phyloP scores from a whole-genome alignment of 805 yeast species.

The Lipomyces mesembrius region DNA sequence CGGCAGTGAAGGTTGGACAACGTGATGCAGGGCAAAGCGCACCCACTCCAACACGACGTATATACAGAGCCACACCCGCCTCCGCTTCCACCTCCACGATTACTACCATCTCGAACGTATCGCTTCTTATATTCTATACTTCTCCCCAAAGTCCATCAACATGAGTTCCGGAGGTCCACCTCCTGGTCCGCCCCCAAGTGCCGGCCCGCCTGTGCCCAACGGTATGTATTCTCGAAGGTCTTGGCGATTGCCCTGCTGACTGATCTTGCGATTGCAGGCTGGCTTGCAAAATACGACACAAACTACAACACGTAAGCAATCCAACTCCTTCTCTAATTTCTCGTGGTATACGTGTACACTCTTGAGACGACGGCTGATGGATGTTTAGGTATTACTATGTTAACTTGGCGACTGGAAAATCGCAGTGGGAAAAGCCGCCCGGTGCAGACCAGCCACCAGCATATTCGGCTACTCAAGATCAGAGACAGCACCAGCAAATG shows the following conservation, averaged over 20 bases:
- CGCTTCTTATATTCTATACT: neutral
- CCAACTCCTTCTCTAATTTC: neutral
- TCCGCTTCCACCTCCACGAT: neutral
- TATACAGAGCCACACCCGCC: neutral
- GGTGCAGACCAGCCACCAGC: constrained; percentile 41
- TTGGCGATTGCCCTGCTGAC: constrained; percentile 4
- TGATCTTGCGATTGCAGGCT: constrained; percentile 19
- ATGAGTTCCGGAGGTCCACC: constrained; percentile 24
- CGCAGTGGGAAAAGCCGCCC: constrained; percentile 89
- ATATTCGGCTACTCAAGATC: constrained; percentile 16
- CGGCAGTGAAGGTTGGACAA: too few species aligned
- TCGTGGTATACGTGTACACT: constrained; percentile 51
- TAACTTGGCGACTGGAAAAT: constrained; percentile 66
- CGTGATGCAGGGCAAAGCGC: too few species aligned
- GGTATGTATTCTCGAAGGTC: constrained; percentile 21
- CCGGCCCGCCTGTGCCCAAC: constrained; percentile 29
- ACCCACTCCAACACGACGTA: too few species aligned
- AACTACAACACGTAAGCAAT: constrained; percentile 58
- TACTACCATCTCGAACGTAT: too few species aligned
- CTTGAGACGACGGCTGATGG: neutral
- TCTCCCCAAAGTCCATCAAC: neutral
- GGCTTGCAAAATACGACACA: constrained; percentile 42
- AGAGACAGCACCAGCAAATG: constrained; percentile 30
- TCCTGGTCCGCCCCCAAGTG: constrained; percentile 32
- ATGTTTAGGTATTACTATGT: constrained; percentile 73